Percentiles rank a stretch among this genome's conserved stretches.
Conservation (phyloP, 495 filamentous ascomycete genomes). For the Bacidia gigantensis region DNA sequence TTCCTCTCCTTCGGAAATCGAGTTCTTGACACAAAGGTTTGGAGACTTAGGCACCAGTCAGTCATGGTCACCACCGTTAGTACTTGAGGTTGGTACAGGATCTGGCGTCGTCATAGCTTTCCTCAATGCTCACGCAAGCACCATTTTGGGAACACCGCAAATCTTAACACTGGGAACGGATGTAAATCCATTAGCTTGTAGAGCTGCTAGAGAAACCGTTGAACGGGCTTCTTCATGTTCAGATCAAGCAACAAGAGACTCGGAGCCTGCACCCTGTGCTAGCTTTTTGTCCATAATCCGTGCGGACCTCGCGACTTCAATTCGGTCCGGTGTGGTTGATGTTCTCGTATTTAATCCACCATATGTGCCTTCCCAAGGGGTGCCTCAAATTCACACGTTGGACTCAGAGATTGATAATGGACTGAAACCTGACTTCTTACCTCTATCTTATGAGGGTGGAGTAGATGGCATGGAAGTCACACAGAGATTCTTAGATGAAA, state of each 20-base stretch:
- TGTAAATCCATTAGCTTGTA: slow-evolving; percentile 68
- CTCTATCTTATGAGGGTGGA: slow-evolving; percentile 79
- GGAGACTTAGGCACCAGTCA: not conserved
- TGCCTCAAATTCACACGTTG: slow-evolving; percentile 33
- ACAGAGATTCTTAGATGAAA: slow-evolving; percentile 51
- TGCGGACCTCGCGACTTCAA: slow-evolving; percentile 47
- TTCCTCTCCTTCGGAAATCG: slow-evolving; percentile 53
- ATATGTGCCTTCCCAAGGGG: slow-evolving; percentile 73
- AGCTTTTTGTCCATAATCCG: slow-evolving; percentile 46
- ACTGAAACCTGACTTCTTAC: slow-evolving; percentile 47
- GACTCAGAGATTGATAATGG: slow-evolving; percentile 52
- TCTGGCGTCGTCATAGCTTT: slow-evolving; percentile 88
- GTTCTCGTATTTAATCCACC: slow-evolving; percentile 93
- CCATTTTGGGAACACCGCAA: slow-evolving; percentile 59
- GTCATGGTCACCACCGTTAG: slow-evolving; percentile 35
- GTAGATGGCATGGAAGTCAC: slow-evolving; percentile 87
- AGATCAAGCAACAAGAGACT: slow-evolving; percentile 14
- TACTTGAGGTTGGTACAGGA: slow-evolving; percentile 81
- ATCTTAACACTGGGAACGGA: slow-evolving; percentile 64
- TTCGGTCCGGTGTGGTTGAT: slow-evolving; percentile 50
- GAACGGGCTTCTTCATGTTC: too few relatives aligned
- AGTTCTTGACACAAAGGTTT: slow-evolving; percentile 58
- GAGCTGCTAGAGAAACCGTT: slow-evolving; percentile 43
- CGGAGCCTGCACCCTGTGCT: slow-evolving; percentile 12
- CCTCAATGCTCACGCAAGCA: slow-evolving; percentile 54